Base-by-base conservation (phyloP, 805 yeast species). In the Candida vartiovaarae region DNA sequence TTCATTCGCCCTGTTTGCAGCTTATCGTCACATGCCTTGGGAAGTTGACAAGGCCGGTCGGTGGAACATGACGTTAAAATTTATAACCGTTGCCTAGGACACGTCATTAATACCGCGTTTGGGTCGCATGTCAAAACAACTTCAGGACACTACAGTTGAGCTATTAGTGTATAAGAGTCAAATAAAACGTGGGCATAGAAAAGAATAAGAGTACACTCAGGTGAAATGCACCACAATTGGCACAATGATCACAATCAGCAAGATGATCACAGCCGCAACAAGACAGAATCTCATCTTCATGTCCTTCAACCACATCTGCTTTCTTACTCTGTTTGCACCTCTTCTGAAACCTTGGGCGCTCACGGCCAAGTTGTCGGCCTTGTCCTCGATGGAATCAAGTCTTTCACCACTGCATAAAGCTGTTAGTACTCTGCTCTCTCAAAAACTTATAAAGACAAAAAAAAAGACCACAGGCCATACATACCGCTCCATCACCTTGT, bases 281-380 rank as follows among this genome's bases (percentile, higher is more conserved):
- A 86, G 68, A 66, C 98, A 91, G 72, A 90, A 70, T 66, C 95
- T 83, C 91, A 93, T 84, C 72, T 93, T 93, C 78, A 93, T 76
- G 64, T 91, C 96, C 67, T 93, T 91, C 85, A 95, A 86, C 98
- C 98, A 91, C 97, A 91, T 91, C 62, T 90, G 95, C 66, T 90
- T 91, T 68, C 99, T 85, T 39, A 91, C 97, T 57, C 95, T 82
- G 69, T 91, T 91, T 47, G 99, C 98, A 34, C 96, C 95, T 63
- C 95, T 78, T 63, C 95, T 87, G 72, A 93, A 91, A 32, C 95
- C 93, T 55, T 87, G 91, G 8, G 99, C 98, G 38, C 87, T 78
- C 38, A 82, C 87, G 36, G 95, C 95, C 56, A 91, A 75, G 63
- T 85, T 88, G 59, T 89, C 95, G 8, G 98, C 93, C 62, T 89